Base-by-base conservation (phyloP, 768 basidiomycete species). In the Bullera alba region DNA sequence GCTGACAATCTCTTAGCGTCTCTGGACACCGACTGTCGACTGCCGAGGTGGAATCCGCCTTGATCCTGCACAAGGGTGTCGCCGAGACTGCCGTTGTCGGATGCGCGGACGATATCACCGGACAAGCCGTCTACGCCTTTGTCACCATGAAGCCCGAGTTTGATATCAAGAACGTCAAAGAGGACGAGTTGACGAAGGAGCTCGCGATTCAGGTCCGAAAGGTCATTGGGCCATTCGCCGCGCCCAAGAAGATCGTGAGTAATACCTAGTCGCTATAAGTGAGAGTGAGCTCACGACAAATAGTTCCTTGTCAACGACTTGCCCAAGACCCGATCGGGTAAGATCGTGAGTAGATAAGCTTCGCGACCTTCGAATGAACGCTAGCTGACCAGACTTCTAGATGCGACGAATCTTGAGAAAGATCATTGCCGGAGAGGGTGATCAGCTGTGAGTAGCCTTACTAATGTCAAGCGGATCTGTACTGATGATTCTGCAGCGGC, bases 331-430 rank as follows among this genome's bases (percentile, higher is more conserved):
- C 79, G 93, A 41, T 87, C 85, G 15, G 92, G 92, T 36, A 97
- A 97, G 84, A 85, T 84, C 37, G 46, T 53, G 27, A 39, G 51
- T 51, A 5, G 14, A 5, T 16, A n/a, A n/a, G 48, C 25, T 42
- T 16, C n/a, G n/a, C n/a, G n/a, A n/a, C n/a, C n/a, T n/a, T n/a
- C n/a, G n/a, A n/a, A n/a, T n/a, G n/a, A 34, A n/a, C 10, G 32
- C 10, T 10, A 34, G 32, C 10, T 34, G 32, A 10, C n/a, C 10
- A 34, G 10, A 10, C 39, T 23, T 41, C 37, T n/a, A 30, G 23
- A 92, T 96, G 86, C 82, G 93, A 38, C 82, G 93, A 46, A 87
- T 95, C 56, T 81, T 97, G 81, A 82, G 95, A 66, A 97, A 97
- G 81, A 88, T 97, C 67, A 86, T 89, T 41, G 85, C 67, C 23